Evolutionary conservation across 805 yeast species (phyloP).

Genomic region (Kluyveromyces siamensis): DNA sequence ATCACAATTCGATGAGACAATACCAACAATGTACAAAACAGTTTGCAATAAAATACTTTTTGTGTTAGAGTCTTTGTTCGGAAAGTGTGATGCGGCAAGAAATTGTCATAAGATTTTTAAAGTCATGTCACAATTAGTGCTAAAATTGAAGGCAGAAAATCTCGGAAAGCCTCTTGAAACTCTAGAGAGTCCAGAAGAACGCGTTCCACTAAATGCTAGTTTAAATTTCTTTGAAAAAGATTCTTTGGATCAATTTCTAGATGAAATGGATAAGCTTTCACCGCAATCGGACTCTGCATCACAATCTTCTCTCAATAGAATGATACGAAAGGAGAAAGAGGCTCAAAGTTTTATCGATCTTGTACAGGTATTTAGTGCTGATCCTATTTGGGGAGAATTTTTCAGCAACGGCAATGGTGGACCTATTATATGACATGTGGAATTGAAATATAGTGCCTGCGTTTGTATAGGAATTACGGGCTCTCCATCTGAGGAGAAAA

Average conservation of each 20-base stretch:
- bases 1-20: conserved; percentile 38
- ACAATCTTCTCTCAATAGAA: neutral
- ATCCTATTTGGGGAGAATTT: conserved; percentile 51
- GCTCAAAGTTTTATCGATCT: conserved; percentile 44
- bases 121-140: conserved; percentile 60
- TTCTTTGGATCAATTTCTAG: conserved; percentile 4
- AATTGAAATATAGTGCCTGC: neutral
- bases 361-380: conserved; percentile 55
- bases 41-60: conserved; percentile 41
- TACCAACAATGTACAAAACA: conserved; percentile 43
- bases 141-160: conserved; percentile 35
- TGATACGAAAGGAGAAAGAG: conserved; percentile 35
- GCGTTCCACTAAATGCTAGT: neutral
- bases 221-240: conserved; percentile 5
- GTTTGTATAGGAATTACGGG: neutral
- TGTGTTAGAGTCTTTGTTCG: conserved; percentile 52
- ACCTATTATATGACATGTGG: neutral
- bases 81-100: conserved; percentile 70
- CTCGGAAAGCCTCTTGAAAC: conserved; percentile 8
- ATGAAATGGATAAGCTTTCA: conserved; percentile 11
- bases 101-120: conserved; percentile 66
- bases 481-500: neutral
- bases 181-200: conserved; percentile 1
- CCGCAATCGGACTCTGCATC: conserved; percentile 15
- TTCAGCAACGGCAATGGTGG: conserved; percentile 8